Percentiles rank a stretch among this genome's conserved stretches.
Conservation (phyloP, 208 protist species). For the Dictyostelium gargantuum region DNA sequence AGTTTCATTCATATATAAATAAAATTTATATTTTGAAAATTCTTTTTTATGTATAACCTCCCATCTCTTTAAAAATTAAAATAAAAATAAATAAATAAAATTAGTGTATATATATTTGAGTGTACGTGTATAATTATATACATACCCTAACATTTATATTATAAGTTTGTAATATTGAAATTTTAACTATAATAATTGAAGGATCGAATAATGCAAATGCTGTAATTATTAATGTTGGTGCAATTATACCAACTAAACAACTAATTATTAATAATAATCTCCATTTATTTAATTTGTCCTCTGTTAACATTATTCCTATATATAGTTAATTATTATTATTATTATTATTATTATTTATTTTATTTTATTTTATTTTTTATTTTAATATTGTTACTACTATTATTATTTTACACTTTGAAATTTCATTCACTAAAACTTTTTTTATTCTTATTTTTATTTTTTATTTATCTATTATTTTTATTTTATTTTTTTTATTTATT, state of each 20-base stretch:
- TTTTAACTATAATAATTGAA: slow-evolving; percentile 30
- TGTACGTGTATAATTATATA: neutral
- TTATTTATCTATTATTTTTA: too few species aligned
- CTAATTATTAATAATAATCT: slow-evolving; percentile 15
- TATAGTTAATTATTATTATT: neutral
- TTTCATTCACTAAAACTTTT: too few species aligned
- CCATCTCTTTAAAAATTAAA: neutral
- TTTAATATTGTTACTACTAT: too few species aligned
- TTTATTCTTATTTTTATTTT: too few species aligned
- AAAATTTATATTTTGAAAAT: slow-evolving; percentile 13
- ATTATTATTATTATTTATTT: neutral
- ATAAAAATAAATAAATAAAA: neutral
- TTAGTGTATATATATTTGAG: neutral
- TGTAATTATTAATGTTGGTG: slow-evolving; percentile 51
- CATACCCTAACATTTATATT: slow-evolving; percentile 28
- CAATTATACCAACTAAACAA: slow-evolving; percentile 34
- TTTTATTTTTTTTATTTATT: too few species aligned
- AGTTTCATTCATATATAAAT: neutral
- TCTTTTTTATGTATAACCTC: slow-evolving; percentile 16
- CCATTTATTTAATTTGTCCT: slow-evolving; percentile 39
- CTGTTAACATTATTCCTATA: neutral
- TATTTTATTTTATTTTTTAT: neutral
- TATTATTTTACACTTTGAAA: too few species aligned
- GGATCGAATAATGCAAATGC: slow-evolving; percentile 55
- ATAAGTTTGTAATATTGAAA: slow-evolving; percentile 18